These are phyloP conservation scores for Hanseniaspora hatyaiensis DNA, from an alignment of 805 yeast genomes.

Conservation along the genomic window DNA sequence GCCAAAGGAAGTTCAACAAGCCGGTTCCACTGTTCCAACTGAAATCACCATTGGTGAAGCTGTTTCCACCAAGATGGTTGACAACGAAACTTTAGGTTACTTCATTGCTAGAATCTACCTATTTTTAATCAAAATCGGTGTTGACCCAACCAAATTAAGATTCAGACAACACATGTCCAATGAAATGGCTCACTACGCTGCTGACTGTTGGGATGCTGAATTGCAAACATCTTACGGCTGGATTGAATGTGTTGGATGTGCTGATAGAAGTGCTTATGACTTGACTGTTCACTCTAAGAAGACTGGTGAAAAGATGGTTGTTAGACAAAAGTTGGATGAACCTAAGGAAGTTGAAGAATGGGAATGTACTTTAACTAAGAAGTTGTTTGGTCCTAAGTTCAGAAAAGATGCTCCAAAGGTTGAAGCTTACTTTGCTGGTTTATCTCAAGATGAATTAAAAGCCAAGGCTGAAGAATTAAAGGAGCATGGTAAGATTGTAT, in stretches of 20 bases:
- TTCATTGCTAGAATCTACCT: constrained; percentile 85
- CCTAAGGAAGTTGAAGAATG: constrained; percentile 73
- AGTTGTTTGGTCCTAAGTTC: constrained; percentile 94
- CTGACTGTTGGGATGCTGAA: constrained; percentile 99
- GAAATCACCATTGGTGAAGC: constrained; percentile 79
- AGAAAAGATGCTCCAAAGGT: constrained; percentile 93
- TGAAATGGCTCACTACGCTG: constrained; percentile 99
- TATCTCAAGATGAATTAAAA: constrained; percentile 79
- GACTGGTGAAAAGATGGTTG: constrained; percentile 90
- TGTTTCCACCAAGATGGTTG: constrained; percentile 75
- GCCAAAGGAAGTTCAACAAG: constrained; percentile 77
- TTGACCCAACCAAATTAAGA: constrained; percentile 68
- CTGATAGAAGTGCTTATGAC: constrained; percentile 97
- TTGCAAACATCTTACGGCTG: constrained; percentile 92
- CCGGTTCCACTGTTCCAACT: constrained; percentile 62
- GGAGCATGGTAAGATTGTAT: constrained; percentile 49
- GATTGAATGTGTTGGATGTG: constrained; percentile 99
- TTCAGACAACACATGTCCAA: constrained; percentile 98
- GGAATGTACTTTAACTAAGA: constrained; percentile 82
- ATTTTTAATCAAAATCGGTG: constrained; percentile 81
- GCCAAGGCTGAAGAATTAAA: constrained; percentile 58
- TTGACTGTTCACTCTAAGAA: constrained; percentile 88
- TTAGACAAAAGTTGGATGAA: constrained; percentile 75
- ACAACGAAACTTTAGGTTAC: constrained; percentile 93
- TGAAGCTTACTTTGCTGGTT: constrained; percentile 60